Evolutionary conservation across 2,329 filamentous ascomycete genomes (phyloP), one percentile per base, ranked within the genome.

Genomic region (Ustilaginoidea virens): DNA sequence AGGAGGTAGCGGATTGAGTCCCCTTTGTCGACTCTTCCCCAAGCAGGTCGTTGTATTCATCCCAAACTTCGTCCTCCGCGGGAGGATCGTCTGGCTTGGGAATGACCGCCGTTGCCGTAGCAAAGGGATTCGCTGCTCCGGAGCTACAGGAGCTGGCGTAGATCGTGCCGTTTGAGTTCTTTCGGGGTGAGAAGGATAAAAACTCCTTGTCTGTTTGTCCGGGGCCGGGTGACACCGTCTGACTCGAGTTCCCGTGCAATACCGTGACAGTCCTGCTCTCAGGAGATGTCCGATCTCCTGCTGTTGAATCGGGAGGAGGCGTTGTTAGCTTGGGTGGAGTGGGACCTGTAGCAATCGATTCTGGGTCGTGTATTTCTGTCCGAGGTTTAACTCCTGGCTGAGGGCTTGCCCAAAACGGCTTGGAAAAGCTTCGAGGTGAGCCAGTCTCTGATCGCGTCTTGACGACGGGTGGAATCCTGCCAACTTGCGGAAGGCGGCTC

Each of bases 11-110:
- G 1, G 69, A 72, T 2, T 55, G 53, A 3, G 63, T 61, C 2
- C 53, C 53, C 36, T 58, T 56, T 18, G 44, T 33, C 1, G 48
- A 47, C 7, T 62, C 64, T 8, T 81, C 75, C 29, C 80, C 80
- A 30, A 94, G 68, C 9, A 94, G 58, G 42, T 94, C 87, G 39
- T 96, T 76, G 46, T 92, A 94, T 52, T 92, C 87, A 29, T 86
- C 76, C 87, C 87, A 96, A 2, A 93, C 68, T 46, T 94, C 87
- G 42, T 94, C 87, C 39, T 92, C 80, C 1, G 60, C 71, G 4
- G 76, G 63, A 0, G 71, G 74, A 4, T 73, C 70, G 25, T 60
- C 61, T 2, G 69, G 61, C 3, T 60, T 56, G 1, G 79, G 78
- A 14, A 80, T 59, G 3, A 82, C 55, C 5, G 80, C 75, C 11